Conservation (phyloP, 208 protist genomes). For the Crithidia bombi region DNA sequence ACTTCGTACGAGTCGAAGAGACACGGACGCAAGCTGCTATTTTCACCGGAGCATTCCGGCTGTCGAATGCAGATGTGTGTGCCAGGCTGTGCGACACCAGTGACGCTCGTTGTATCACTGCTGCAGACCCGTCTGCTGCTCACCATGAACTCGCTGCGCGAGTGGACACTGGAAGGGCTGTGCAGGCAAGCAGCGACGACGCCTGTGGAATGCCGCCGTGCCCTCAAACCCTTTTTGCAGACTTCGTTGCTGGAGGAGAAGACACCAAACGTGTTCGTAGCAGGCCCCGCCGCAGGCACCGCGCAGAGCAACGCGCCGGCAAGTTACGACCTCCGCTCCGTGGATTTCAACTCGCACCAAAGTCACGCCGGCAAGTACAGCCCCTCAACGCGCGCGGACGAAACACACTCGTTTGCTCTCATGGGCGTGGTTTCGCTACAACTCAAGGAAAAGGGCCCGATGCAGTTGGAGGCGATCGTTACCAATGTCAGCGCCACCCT, state of each 20-base stretch:
- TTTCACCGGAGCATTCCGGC: slow-evolving; percentile 35
- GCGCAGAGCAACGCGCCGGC: neutral
- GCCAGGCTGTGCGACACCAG: neutral
- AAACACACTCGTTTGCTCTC: slow-evolving; percentile 29
- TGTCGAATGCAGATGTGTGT: slow-evolving; percentile 22
- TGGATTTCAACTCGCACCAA: slow-evolving; percentile 29
- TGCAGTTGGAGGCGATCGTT: slow-evolving; percentile 22
- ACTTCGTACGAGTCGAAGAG: slow-evolving; percentile 9
- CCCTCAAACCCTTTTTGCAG: slow-evolving; percentile 28
- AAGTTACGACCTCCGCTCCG: slow-evolving; percentile 25
- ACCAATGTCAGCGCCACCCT: slow-evolving; percentile 8
- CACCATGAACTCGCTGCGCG: slow-evolving; percentile 20
- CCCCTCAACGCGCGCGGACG: slow-evolving; percentile 20
- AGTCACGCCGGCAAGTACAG: slow-evolving; percentile 28
- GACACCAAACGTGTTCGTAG: slow-evolving; percentile 9
- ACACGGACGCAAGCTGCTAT: slow-evolving; percentile 26
- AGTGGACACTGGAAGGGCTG: slow-evolving; percentile 29
- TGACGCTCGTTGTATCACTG: slow-evolving; percentile 29
- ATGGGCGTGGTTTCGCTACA: slow-evolving; percentile 17
- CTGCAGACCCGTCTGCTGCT: slow-evolving; percentile 31
- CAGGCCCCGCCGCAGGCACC: neutral
- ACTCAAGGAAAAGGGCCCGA: slow-evolving; percentile 25
- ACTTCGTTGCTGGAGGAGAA: slow-evolving; percentile 21
- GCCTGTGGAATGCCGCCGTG: slow-evolving; percentile 23
- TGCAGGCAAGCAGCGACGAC: slow-evolving; percentile 9